Percentiles rank a stretch among this genome's conserved stretches.
Conservation (phyloP, 805 yeast genomes). For the Candida ascalaphidarum region DNA sequence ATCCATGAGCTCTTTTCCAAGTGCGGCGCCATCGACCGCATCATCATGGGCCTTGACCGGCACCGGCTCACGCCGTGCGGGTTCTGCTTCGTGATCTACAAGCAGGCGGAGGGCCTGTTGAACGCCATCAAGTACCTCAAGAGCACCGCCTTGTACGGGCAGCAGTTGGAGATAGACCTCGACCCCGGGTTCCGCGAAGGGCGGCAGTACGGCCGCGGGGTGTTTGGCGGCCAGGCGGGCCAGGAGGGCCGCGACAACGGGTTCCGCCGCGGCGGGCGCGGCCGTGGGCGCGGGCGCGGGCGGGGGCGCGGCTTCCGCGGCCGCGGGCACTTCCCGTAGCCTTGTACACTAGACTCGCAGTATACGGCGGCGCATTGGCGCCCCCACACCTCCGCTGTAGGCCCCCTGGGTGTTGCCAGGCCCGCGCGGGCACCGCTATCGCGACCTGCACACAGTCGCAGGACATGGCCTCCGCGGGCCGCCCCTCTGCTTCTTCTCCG, state of each 20-base stretch:
- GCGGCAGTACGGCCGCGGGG: conserved; percentile 91
- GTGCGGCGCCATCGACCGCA: conserved; percentile 69
- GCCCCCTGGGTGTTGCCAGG: too few species aligned
- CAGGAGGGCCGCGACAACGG: conserved; percentile 39
- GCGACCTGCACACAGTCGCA: too few species aligned
- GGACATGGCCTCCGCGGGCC: too few species aligned
- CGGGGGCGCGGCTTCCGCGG: conserved; percentile 38
- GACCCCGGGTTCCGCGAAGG: conserved; percentile 97
- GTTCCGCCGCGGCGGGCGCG: conserved; percentile 15
- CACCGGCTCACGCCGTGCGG: conserved; percentile 93
- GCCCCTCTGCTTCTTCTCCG: conserved; percentile 5
- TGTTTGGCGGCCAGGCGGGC: conserved; percentile 83
- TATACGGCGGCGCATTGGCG: too few species aligned
- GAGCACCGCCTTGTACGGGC: conserved; percentile 78
- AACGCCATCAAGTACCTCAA: conserved; percentile 77
- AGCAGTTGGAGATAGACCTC: conserved; percentile 73
- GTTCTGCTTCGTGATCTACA: conserved; percentile 84
- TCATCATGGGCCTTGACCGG: conserved; percentile 92
- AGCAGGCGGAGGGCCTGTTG: conserved; percentile 59
- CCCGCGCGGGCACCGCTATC: too few species aligned
- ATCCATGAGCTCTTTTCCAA: conserved; percentile 78
- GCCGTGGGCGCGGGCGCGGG: conserved; percentile 8
- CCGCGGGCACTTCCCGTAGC: too few species aligned
- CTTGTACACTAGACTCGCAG: too few species aligned
- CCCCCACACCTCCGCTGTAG: too few species aligned